Evolutionary conservation across 2,329 filamentous ascomycete genomes (phyloP), one percentile per base, ranked within the genome.

Genomic region (Ophiostoma quercus): DNA sequence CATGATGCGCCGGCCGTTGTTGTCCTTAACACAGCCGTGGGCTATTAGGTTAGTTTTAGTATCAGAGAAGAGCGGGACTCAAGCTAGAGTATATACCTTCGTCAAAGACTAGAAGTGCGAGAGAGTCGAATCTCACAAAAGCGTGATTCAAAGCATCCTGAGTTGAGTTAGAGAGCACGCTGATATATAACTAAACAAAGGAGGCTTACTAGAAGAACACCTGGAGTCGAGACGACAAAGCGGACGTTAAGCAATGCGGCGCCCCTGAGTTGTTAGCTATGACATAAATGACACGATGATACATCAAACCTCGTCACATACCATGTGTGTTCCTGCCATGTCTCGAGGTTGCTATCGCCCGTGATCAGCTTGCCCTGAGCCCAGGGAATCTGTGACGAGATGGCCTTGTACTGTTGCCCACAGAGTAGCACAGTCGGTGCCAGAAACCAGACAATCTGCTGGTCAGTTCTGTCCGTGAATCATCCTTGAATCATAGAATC

Each of bases 101-200:
- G 75, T 97, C 93, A 74, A 96, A 91, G 0, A 96, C 84, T 19
- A 96, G 79, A 4, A 97, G 80, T 5, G 88, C 83, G 29, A 96
- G 78, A 2, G 81, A 81, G 0, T 81, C 76, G 74, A 96, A 84
- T 1, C 77, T 82, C 1, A 96, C 84, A 76, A 96, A 96, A 0
- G 84, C 90, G 79, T 95, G 91, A 0, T 79, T 81, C 57, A 96
- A 81, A 2, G 91, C 92, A 78, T 96, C 91, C 2, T 73, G 14
- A 11, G 62, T 41, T 14, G 22, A 5, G 22, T 41, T 29, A 62
- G 25, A 6, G 34, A 19, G 1, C n/a, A 11, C 14, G n/a, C 7
- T n/a, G 29, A 54, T 32, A 9, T 14, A 8, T 14, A 8, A 51
- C n/a, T 19, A n/a, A 1, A 60, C 8, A 34, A 34, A 57, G 22